phyloP scores from a whole-genome alignment of 306 rosid species.

The Pterocarpus macrocarpus region DNA sequence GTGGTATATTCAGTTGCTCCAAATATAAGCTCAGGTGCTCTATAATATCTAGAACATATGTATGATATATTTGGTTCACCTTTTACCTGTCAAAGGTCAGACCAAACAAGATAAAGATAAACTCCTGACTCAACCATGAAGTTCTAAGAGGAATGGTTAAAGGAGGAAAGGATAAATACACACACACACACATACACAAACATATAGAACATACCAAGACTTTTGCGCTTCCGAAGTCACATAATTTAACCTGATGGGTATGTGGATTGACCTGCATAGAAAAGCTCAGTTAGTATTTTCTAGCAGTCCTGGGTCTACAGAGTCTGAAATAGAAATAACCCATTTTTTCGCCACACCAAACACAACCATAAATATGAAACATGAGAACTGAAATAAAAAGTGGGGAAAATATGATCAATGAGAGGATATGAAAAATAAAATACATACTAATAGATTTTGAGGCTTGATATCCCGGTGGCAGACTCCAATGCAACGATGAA shows the following conservation, averaged over 20 bases:
- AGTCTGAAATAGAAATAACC: conserved; percentile 7
- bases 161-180: not conserved
- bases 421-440: not conserved
- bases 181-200: not conserved
- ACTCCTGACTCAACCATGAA: not conserved
- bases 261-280: conserved; percentile 85
- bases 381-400: not conserved
- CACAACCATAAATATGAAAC: conserved; percentile 18
- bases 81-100: conserved; percentile 66
- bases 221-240: conserved; percentile 96
- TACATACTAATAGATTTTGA: conserved; percentile 81
- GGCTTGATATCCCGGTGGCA: conserved; percentile 95
- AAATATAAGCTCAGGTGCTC: conserved; percentile 97
- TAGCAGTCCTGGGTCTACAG: not conserved
- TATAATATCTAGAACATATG: conserved; percentile 88
- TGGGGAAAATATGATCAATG: not conserved
- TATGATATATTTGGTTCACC: conserved; percentile 94
- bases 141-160: conserved; percentile 3
- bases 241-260: conserved; percentile 89
- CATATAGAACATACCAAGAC: conserved; percentile 71
- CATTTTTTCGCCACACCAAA: not conserved
- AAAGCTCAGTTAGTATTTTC: not conserved
- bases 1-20: conserved; percentile 92
- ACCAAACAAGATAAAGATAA: conserved; percentile 29
- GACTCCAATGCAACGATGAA: conserved; percentile 88